Conservation (phyloP, 2,329 filamentous ascomycete species). For the Colletotrichum simmondsii region DNA sequence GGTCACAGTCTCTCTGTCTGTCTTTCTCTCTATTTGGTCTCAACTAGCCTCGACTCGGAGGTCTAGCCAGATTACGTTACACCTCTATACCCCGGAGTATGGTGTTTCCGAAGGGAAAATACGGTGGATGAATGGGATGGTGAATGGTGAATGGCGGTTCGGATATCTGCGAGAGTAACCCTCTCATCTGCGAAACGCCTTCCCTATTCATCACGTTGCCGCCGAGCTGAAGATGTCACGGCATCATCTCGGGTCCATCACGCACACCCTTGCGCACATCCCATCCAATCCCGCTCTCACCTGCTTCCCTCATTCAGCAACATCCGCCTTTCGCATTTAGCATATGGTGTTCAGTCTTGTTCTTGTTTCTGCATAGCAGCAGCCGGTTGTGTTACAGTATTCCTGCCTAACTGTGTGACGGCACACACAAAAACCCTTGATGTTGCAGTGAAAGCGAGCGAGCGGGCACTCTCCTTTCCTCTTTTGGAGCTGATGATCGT, state of each 20-base stretch:
- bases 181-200: not conserved
- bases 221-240: constrained; percentile 25
- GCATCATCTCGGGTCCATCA: not conserved
- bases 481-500: not conserved
- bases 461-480: not conserved
- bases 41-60: not conserved
- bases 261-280: too few species aligned
- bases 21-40: not conserved
- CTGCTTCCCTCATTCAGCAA: not conserved
- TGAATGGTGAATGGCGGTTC: too few species aligned
- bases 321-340: constrained; percentile 2
- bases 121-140: not conserved
- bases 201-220: constrained; percentile 8
- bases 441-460: constrained; percentile 23
- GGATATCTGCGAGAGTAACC: too few species aligned
- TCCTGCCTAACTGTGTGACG: not conserved
- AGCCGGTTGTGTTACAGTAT: not conserved
- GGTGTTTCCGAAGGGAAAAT: not conserved
- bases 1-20: too few species aligned
- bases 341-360: not conserved
- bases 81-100: not conserved
- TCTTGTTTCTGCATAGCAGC: not conserved
- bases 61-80: not conserved
- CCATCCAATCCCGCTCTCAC: not conserved
- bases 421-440: not conserved